Evolutionary conservation across 169 alveolate species (phyloP), one percentile per base, ranked within the genome.

Genomic region (Eimeria necatrix): DNA sequence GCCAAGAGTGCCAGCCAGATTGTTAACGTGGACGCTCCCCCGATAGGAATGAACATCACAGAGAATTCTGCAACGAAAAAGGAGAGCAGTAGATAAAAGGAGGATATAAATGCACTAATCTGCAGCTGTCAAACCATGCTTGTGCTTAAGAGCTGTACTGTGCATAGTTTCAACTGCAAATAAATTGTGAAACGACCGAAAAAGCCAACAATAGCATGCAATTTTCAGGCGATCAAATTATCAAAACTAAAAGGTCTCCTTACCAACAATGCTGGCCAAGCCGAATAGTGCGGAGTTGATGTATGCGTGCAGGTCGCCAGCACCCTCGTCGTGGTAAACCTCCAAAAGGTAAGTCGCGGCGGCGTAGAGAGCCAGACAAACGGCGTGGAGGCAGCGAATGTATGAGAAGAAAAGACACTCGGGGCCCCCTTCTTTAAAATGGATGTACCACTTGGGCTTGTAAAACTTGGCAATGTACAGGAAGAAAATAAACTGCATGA

Each of bases 311-410:
- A 98, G 96, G 92, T 98, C 99, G 4, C 99, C 99, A 20, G 98
- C 99, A 7, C 99, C 99, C 80, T 98, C 99, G 86, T 98, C 99
- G 92, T 98, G 99, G 94, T 98, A 98, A 9, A 98, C 99, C 92
- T 98, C 99, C 76, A 98, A 94, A 46, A 98, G 98, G 94, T 98
- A 97, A 74, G 98, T 97, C 81, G 99, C 99, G 64, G 97, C 96
- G 48, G 99, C 99, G 91, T 96, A 98, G 12, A 98, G 95, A 64
- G 98, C 93, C 93, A 98, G 97, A 60, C 99, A 97, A 83, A 97
- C 96, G 4, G 99, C 98, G 95, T 98, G 98, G 83, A 98, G 95
- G 86, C 97, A 94, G 86, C 99, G 96, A 12, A 98, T 98, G 93
- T 97, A 98, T 26, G 98, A 97, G 93, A 98, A 97, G 97, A 98